phyloP scores from a whole-genome alignment of 495 filamentous ascomycete species.

The Opeltia flavorubescens region DNA sequence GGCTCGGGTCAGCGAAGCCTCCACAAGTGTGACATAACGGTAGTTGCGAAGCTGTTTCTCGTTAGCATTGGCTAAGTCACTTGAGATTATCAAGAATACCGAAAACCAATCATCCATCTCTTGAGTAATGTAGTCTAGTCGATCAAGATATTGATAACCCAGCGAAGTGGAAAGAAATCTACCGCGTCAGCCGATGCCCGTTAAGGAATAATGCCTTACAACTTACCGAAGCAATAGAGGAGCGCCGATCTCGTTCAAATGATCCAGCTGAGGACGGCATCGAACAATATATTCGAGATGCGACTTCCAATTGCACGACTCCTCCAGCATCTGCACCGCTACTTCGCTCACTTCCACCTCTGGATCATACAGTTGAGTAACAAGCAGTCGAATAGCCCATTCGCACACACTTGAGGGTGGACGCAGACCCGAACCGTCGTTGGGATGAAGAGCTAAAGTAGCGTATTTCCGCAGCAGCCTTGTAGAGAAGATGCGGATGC shows the following conservation, averaged over 20 bases:
- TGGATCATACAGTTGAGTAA: constrained; percentile 95
- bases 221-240: constrained; percentile 63
- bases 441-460: constrained; percentile 25
- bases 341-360: constrained; percentile 92
- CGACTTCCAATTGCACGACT: constrained; percentile 82
- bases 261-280: constrained; percentile 88
- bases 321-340: constrained; percentile 91
- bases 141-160: constrained; percentile 94
- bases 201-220: not conserved
- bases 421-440: constrained; percentile 21
- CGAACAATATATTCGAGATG: constrained; percentile 91
- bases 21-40: constrained; percentile 83
- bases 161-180: constrained; percentile 84
- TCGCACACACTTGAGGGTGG: constrained; percentile 38
- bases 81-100: constrained; percentile 11
- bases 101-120: constrained; percentile 99
- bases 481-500: constrained; percentile 76
- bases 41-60: constrained; percentile 65
- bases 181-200: not conserved
- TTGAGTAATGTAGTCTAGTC: constrained; percentile 92
- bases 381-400: constrained; percentile 90
- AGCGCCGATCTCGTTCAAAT: constrained; percentile 92
- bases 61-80: not conserved
- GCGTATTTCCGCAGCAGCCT: constrained; percentile 75
- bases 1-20: constrained; percentile 84